Evolutionary conservation across 2,329 filamentous ascomycete species (phyloP), one percentile per base, ranked within the genome.

Genomic region (Alternaria gansuensis): DNA sequence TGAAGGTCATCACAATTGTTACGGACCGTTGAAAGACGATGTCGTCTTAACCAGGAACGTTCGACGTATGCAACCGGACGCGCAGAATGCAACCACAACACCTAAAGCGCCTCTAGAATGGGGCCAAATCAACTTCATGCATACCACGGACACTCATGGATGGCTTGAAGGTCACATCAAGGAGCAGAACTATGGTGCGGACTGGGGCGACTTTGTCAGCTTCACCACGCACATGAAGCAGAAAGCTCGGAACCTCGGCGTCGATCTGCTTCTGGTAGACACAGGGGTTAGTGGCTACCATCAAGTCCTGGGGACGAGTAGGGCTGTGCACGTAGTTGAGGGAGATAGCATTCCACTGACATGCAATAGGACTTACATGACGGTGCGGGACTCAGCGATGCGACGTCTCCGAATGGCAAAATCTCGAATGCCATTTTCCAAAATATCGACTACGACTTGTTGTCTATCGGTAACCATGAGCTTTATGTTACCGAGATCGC

Each of bases 101-200:
- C 79, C 79, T 3, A 74, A 68, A 39, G 73, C 64, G 14, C 78
- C 75, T 21, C 76, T 88, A 7, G 83, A 85, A 79, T 88, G 86
- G 87, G 86, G 86, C 2, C 84, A 88, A 70, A 74, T 88, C 65
- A 88, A 88, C 66, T 85, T 97, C 77, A 80, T 88, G 24, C 86
- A 88, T 64, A 88, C 85, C 2, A 87, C 85, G 3, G 85, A 88
- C 62, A 87, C 84, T 0, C 85, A 87, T 68, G 85, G 85, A 21
- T 87, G 86, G 86, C 78, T 88, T 17, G 83, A 85, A 66, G 84
- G 85, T 3, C 84, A 87, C 68, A 71, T 88, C 62, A 87, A 87
- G 65, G 84, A 88, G 74, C 78, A 81, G 65, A 88, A 87, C 67
- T 88, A 88, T 60, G 85, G 86, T 39, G 87, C 86, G 2, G 87